Evolutionary conservation across 2,329 filamentous ascomycete genomes (phyloP).

Genomic region (Lachnellula hyalina): DNA sequence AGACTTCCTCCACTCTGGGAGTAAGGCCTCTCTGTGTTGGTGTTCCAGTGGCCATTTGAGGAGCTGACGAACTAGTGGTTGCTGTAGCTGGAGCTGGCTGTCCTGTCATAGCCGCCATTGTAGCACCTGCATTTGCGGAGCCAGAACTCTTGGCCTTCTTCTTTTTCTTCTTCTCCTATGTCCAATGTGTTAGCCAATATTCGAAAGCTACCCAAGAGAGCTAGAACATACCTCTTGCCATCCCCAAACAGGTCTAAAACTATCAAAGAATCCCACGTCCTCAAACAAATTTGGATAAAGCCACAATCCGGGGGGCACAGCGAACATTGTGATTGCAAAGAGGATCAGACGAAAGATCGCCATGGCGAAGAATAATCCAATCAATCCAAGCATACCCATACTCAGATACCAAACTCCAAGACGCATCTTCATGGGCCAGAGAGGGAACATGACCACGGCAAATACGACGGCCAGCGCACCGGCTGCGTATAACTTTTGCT

Average conservation of each 20-base stretch:
- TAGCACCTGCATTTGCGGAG: constrained; percentile 26
- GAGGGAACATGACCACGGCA: constrained; percentile 84
- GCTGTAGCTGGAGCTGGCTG: constrained; percentile 31
- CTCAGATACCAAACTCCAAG: constrained; percentile 96
- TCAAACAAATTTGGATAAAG: constrained; percentile 97
- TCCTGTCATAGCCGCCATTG: constrained; percentile 30
- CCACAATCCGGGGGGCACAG: constrained; percentile 84
- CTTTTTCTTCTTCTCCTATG: constrained; percentile 33
- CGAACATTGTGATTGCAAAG: constrained; percentile 88
- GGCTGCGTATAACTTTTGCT: constrained; percentile 84
- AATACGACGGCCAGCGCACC: constrained; percentile 82
- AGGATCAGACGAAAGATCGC: constrained; percentile 93
- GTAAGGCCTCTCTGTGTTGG: constrained; percentile 36
- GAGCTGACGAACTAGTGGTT: constrained; percentile 34
- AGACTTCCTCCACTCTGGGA: constrained; percentile 41
- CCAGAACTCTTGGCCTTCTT: constrained; percentile 32
- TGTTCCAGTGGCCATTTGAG: constrained; percentile 32
- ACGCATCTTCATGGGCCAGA: constrained; percentile 89
- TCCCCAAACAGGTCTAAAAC: constrained; percentile 92
- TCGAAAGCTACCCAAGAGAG: neutral
- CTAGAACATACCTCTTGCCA: constrained; percentile 79
- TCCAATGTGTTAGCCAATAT: constrained; percentile 4
- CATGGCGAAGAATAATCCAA: constrained; percentile 96
- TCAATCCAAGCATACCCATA: constrained; percentile 84
- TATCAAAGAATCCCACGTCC: constrained; percentile 97